Evolutionary conservation across 2,329 filamentous ascomycete genomes (phyloP).

Genomic region (Ascochyta viciae-villosae): DNA sequence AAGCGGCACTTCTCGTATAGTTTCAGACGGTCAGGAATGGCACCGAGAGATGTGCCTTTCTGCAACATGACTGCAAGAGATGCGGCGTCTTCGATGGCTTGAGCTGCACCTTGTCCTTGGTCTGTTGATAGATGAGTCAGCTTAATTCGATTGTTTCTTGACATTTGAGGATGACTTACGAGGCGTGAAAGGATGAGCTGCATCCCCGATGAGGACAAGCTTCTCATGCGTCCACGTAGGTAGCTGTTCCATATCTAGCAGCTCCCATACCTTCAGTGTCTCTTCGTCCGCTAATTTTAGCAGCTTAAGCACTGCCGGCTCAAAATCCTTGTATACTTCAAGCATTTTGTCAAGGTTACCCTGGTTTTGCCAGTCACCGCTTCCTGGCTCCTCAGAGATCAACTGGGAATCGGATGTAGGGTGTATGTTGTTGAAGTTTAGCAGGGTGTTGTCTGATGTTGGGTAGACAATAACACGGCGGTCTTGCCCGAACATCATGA

Average conservation of each 20-base stretch:
- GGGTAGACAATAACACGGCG: conserved; percentile 58
- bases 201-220: conserved; percentile 69
- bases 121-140: conserved; percentile 37
- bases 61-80: conserved; percentile 65
- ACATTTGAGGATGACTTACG: conserved; percentile 47
- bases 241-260: conserved; percentile 65
- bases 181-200: conserved; percentile 72
- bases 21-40: conserved; percentile 63
- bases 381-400: conserved; percentile 14
- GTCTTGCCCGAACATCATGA: conserved; percentile 55
- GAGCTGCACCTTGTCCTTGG: conserved; percentile 67
- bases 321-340: conserved; percentile 50
- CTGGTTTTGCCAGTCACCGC: conserved; percentile 47
- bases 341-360: conserved; percentile 50
- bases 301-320: conserved; percentile 45
- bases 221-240: conserved; percentile 62
- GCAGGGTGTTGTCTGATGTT: conserved; percentile 53
- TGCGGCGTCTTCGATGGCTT: conserved; percentile 72
- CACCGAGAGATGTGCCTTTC: conserved; percentile 50
- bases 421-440: conserved; percentile 57
- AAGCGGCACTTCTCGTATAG: conserved; percentile 67
- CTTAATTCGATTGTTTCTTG: too few species aligned
- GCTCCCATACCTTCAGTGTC: conserved; percentile 48
- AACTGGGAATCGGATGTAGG: conserved; percentile 44
- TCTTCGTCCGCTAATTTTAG: conserved; percentile 49